phyloP scores from a whole-genome alignment of 495 filamentous ascomycete genomes.

The Aspergillus hancockii region DNA sequence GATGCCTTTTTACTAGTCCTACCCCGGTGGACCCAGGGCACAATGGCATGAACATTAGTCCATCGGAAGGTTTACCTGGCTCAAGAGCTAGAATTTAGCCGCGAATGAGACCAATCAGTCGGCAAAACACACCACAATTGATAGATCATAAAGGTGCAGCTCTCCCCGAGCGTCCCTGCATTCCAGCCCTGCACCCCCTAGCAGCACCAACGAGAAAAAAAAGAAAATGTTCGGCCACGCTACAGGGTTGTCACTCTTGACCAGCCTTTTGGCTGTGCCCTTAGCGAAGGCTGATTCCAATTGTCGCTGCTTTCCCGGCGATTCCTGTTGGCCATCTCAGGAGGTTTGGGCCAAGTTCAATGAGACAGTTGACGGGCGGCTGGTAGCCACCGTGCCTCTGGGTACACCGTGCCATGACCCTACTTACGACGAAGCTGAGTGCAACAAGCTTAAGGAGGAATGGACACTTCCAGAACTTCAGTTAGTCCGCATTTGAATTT shows the following conservation, averaged over 20 bases:
- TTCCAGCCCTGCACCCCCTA: too few species aligned
- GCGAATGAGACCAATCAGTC: too few species aligned
- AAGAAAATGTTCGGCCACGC: not conserved
- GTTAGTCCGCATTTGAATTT: constrained; percentile 22
- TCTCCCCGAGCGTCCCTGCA: not conserved
- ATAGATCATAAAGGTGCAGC: not conserved
- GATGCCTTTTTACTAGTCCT: too few species aligned
- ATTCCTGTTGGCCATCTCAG: constrained; percentile 47
- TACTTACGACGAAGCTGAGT: constrained; percentile 33
- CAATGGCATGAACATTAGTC: too few species aligned
- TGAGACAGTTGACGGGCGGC: constrained; percentile 37
- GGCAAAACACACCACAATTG: too few species aligned
- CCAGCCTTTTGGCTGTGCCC: not conserved
- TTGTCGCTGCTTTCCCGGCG: constrained; percentile 39
- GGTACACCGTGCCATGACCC: constrained; percentile 48
- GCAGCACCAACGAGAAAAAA: too few species aligned
- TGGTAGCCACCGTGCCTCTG: constrained; percentile 48
- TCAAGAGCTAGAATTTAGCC: too few species aligned
- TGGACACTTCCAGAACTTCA: constrained; percentile 35
- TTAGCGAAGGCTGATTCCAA: not conserved
- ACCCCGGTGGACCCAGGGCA: too few species aligned
- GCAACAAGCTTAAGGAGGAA: constrained; percentile 24
- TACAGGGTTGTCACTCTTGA: not conserved
- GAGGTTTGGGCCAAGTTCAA: constrained; percentile 47
- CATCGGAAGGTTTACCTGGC: too few species aligned